Percentiles rank a stretch among this genome's conserved stretches.
These are phyloP conservation scores for Canariomyces notabilis DNA, from an alignment of 2,329 filamentous ascomycete genomes.

Conservation along the genomic window DNA sequence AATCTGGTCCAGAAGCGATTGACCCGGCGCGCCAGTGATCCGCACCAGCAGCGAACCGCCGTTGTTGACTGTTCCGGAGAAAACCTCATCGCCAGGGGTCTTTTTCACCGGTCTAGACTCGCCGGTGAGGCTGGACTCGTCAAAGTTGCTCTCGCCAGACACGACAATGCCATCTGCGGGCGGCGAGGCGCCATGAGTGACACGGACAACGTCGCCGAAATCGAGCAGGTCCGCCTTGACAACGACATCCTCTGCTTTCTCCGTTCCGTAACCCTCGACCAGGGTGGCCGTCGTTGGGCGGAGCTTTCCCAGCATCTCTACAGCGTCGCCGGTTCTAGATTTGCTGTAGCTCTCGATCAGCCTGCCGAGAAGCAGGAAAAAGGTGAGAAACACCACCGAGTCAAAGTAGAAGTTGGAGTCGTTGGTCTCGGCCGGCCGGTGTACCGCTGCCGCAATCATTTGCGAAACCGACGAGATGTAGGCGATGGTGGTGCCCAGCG, in stretches of 20 bases:
- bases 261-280: slow-evolving; percentile 43
- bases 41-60: slow-evolving; percentile 56
- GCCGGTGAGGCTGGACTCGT: slow-evolving; percentile 86
- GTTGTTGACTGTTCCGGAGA: slow-evolving; percentile 70
- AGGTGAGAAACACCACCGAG: slow-evolving; percentile 83
- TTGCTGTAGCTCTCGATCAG: slow-evolving; percentile 87
- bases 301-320: slow-evolving; percentile 72
- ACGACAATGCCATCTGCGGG: slow-evolving; percentile 73
- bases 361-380: slow-evolving; percentile 75
- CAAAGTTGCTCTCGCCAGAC: slow-evolving; percentile 63
- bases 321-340: slow-evolving; percentile 80
- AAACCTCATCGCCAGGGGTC: slow-evolving; percentile 57
- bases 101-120: slow-evolving; percentile 68
- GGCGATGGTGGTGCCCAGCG: slow-evolving; percentile 79
- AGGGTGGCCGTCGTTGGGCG: slow-evolving; percentile 72
- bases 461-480: slow-evolving; percentile 79
- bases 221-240: slow-evolving; percentile 67
- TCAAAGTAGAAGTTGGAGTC: slow-evolving; percentile 74
- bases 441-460: slow-evolving; percentile 58
- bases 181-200: slow-evolving; percentile 76
- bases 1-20: slow-evolving; percentile 75
- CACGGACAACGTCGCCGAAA: slow-evolving; percentile 65
- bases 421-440: slow-evolving; percentile 34
- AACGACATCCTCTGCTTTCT: slow-evolving; percentile 35
- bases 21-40: slow-evolving; percentile 60